Percentiles rank a stretch among this genome's conserved stretches.
These are phyloP conservation scores for Phylloporus arenicola DNA, from an alignment of 768 basidiomycete species.

Conservation along the genomic window DNA sequence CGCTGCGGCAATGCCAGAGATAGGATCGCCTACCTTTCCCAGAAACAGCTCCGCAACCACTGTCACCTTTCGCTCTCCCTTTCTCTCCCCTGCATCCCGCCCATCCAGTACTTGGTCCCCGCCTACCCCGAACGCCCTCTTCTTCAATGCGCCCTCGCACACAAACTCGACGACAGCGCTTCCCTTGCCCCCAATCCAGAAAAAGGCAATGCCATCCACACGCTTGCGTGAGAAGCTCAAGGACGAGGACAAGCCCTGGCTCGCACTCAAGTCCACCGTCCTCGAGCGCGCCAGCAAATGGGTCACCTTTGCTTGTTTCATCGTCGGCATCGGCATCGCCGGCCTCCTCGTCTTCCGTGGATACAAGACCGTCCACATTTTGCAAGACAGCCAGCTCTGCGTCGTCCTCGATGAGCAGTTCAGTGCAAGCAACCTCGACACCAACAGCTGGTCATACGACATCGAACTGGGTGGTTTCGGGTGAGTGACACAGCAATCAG, in stretches of 20 bases:
- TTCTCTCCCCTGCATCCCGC: conserved; percentile 66
- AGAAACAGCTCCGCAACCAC: conserved; percentile 40
- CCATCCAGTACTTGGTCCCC: conserved; percentile 61
- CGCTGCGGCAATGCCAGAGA: conserved; percentile 17
- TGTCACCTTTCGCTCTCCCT: conserved; percentile 54
- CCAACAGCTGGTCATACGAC: conserved; percentile 42
- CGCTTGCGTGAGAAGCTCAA: conserved; percentile 48
- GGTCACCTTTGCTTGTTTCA: conserved; percentile 39
- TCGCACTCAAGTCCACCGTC: conserved; percentile 30
- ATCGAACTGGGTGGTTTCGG: conserved; percentile 53
- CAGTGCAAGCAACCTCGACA: conserved; percentile 34
- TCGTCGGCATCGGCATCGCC: conserved; percentile 39
- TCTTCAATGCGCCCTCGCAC: conserved; percentile 23
- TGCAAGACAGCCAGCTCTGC: conserved; percentile 35
- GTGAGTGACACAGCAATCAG: conserved; percentile 14
- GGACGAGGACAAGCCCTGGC: conserved; percentile 44
- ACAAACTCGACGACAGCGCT: conserved; percentile 28
- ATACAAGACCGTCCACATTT: conserved; percentile 35
- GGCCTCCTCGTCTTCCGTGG: conserved; percentile 45
- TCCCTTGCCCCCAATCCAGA: conserved; percentile 40
- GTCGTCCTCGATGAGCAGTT: conserved; percentile 49
- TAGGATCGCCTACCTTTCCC: conserved; percentile 27
- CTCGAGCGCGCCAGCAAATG: conserved; percentile 39
- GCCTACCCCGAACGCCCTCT: conserved; percentile 36
- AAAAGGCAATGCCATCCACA: conserved; percentile 38